phyloP scores from a whole-genome alignment of 1,284 basidiomycete species.

The Pseudozyma sp. region DNA sequence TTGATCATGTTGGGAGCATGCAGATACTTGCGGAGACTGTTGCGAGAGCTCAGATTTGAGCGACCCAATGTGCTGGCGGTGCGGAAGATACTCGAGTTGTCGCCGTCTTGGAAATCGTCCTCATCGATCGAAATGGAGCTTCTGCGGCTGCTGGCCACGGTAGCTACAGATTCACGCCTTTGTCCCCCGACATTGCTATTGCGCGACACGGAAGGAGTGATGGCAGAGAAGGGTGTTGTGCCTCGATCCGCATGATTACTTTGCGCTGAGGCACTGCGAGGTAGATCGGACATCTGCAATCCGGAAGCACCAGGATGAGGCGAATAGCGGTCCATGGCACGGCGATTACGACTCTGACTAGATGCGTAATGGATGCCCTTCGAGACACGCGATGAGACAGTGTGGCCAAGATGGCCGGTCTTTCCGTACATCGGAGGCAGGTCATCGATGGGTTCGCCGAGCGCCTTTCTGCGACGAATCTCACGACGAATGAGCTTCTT shows the following conservation, averaged over 20 bases:
- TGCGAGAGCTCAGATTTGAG: constrained; percentile 40
- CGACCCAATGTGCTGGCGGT: constrained; percentile 31
- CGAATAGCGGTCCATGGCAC: constrained; percentile 63
- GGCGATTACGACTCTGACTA: constrained; percentile 55
- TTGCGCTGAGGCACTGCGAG: constrained; percentile 20
- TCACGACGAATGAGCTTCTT: constrained; percentile 54
- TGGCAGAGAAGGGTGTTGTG: constrained; percentile 22
- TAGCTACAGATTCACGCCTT: constrained; percentile 40
- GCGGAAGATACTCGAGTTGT: constrained; percentile 11
- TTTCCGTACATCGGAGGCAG: constrained; percentile 31
- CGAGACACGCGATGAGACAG: constrained; percentile 43
- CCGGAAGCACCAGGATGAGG: constrained; percentile 33
- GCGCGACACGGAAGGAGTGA: constrained; percentile 33
- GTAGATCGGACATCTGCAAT: constrained; percentile 33
- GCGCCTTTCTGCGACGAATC: constrained; percentile 47
- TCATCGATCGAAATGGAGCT: constrained; percentile 38
- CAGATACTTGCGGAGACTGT: constrained; percentile 39
- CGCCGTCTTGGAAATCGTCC: constrained; percentile 14
- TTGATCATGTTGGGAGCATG: constrained; percentile 46
- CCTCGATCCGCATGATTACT: constrained; percentile 16
- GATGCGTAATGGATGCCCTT: constrained; percentile 58
- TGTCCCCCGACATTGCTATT: constrained; percentile 23
- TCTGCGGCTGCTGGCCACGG: constrained; percentile 36
- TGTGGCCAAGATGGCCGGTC: constrained; percentile 34
- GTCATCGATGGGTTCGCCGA: constrained; percentile 38